Evolutionary conservation across 2,329 filamentous ascomycete genomes (phyloP).

Genomic region (Claviceps humidiphila): DNA sequence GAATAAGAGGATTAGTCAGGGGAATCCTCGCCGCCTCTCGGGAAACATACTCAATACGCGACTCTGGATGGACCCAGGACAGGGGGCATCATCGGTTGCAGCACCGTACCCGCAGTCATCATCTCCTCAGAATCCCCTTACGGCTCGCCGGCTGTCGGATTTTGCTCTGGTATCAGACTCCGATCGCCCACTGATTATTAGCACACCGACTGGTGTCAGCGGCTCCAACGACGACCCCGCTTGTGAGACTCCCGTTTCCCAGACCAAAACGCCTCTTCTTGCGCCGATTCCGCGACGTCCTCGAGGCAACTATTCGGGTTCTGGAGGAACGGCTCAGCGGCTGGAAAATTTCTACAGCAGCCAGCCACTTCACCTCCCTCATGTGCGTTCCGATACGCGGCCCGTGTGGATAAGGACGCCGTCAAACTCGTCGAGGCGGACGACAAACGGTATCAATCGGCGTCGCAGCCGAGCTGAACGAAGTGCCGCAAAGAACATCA

Average conservation of each 20-base stretch:
- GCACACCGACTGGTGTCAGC: constrained; percentile 41
- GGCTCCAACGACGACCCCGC: constrained; percentile 39
- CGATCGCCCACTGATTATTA: constrained; percentile 47
- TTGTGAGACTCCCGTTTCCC: constrained; percentile 18
- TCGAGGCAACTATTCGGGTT: constrained; percentile 19
- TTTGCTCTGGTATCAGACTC: constrained; percentile 15
- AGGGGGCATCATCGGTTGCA: neutral
- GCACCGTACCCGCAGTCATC: neutral
- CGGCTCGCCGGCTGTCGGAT: neutral
- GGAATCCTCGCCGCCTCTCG: constrained; percentile 28
- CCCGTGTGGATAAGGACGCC: constrained; percentile 24
- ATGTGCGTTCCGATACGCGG: constrained; percentile 9
- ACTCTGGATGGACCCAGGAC: constrained; percentile 2
- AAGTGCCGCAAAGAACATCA: constrained; percentile 49
- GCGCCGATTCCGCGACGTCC: constrained; percentile 41
- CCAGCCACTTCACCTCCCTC: constrained; percentile 9
- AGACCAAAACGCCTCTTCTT: constrained; percentile 32
- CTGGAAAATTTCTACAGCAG: constrained; percentile 41
- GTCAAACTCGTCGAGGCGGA: constrained; percentile 21
- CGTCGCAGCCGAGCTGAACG: constrained; percentile 43
- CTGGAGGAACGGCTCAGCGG: constrained; percentile 35
- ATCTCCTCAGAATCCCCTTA: neutral
- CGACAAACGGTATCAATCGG: constrained; percentile 30
- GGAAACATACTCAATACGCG: constrained; percentile 21
- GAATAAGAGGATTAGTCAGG: constrained; percentile 24